phyloP scores from a whole-genome alignment of 345 rosid genomes.

The Durio zibethinus region DNA sequence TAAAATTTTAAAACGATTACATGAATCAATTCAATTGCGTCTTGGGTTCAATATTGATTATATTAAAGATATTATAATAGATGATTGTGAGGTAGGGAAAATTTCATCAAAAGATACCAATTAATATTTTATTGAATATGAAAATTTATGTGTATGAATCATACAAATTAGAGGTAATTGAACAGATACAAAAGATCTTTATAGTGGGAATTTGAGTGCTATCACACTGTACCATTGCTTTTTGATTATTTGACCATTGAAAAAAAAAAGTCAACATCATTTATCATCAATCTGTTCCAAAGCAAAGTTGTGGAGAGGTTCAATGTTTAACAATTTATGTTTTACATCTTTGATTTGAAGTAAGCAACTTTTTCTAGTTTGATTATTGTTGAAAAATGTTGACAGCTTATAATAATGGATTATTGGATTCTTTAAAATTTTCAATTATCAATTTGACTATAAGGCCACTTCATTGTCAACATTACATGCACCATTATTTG shows the following conservation, averaged over 20 bases:
- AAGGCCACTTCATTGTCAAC: not conserved
- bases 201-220: not conserved
- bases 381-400: not conserved
- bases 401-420: not conserved
- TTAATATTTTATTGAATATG: too few relatives aligned
- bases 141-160: too few relatives aligned
- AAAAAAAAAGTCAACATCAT: not conserved
- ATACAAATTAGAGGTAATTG: not conserved
- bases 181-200: not conserved
- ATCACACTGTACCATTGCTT: not conserved
- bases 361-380: not conserved
- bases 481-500: not conserved
- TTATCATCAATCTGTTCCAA: not conserved
- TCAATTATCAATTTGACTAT: not conserved
- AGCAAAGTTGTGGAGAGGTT: not conserved
- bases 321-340: not conserved
- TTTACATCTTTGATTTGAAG: not conserved
- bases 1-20: too few relatives aligned
- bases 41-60: too few relatives aligned
- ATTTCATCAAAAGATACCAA: not conserved
- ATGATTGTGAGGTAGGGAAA: too few relatives aligned
- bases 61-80: too few relatives aligned
- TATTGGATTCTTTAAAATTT: not conserved
- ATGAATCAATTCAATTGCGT: too few relatives aligned
- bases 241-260: not conserved